Base-by-base conservation (phyloP, 2,329 filamentous ascomycete genomes). In the Exserohilum turcica region DNA sequence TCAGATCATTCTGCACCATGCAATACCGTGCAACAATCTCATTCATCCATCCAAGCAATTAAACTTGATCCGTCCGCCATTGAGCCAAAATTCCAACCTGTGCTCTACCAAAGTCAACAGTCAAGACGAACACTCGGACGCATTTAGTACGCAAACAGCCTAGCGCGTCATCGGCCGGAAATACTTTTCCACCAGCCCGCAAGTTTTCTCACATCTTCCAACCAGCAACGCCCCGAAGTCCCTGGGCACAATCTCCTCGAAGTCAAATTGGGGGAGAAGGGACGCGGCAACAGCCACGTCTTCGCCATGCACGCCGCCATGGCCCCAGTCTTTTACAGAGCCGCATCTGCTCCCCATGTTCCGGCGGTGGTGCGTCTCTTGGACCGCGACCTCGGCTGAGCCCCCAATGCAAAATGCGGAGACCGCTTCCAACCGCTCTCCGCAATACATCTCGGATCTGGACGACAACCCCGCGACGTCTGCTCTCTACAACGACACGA, bases 301-400 rank as follows among this genome's bases (percentile, higher is more conserved):
- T 33, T 33, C 36, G 42, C n/a, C n/a, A 62, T 59, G 57, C 33
- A 16, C 40, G 29, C 46, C 28, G 36, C 47, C 6, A 33, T 28
- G 29, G 16, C 40, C 28, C 39, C 42, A 44, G 40, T 33, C 21
- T 33, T 40, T 40, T 48, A 51, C 43, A 48, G 27, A 21, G 38
- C 29, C 19, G 49, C 18, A 45, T 28, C 33, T 32, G 44, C 24
- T 52, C 46, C 48, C 31, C 12, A 32, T 50, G 42, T 48, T 42
- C 27, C 44, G 33, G 43, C 29, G 33, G 45, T n/a, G n/a, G 28
- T 43, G 31, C 59, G 56, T 52, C n/a, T 48, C 39, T 52, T 58
- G 47, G 47, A 57, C 55, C 50, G 38, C 53, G 64, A 73, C 71
- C 71, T 73, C 71, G 71, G 71, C 59, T 73, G 67, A 60, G 40